Base-by-base conservation (phyloP, 2,329 filamentous ascomycete genomes). In the Penicillium thymicola region DNA sequence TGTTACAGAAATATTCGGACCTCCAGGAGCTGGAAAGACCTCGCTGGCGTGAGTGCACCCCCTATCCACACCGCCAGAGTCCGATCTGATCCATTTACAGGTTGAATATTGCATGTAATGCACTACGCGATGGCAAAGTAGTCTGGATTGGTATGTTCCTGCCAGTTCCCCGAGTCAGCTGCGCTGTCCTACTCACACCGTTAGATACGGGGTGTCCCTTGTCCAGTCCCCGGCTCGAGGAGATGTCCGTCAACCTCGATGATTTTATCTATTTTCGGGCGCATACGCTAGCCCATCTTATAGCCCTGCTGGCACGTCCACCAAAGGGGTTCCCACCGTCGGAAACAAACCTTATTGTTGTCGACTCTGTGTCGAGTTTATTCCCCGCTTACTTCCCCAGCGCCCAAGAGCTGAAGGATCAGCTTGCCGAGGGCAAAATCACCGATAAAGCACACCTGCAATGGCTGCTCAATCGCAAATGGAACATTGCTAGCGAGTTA, bases 1-100 rank as follows among this genome's bases (percentile, higher is more conserved):
- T 71, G 81, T 96, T 41, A 89, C 89, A 4, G 93, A 97, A 73
- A 77, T 96, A 48, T 96, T 90, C 83, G 93, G 93, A 0, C 91
- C 92, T 11, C 88, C 90, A 9, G 92, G 92, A 2, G 84, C 84
- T 27, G 93, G 92, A 30, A 97, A 96, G 79, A 96, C 91, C 4
- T 81, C 88, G 13, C 78, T 97, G 65, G 89, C 87, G 89, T 93
- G 79, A 76, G 84, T 76, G 21, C 38, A 28, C 23, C n/a, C 46
- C 57, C 28, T 10, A 30, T 42, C 36, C 32, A 45, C 21, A 43
- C 21, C 23, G 51, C 34, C 41, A 59, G 30, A 54, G 51, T 38
- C 16, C 45, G 16, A 46, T 56, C 44, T 56, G 59, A 70, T 51
- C 57, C n/a, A 21, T 46, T n/a, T 48, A 51, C 70, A 93, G 90